Base-by-base conservation (phyloP, 306 rosid species). In the Mimosa bimucronata region DNA sequence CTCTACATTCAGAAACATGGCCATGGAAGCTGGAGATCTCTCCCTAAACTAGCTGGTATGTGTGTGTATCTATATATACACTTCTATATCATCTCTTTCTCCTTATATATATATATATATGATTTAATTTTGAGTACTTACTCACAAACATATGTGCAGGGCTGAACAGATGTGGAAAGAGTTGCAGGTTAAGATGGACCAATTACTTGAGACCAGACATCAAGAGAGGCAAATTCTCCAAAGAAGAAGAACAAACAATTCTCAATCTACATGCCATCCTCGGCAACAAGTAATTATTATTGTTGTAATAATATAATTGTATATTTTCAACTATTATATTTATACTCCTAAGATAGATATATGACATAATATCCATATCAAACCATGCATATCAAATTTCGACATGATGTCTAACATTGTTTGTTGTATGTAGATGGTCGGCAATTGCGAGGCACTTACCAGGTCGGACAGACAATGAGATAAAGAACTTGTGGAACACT, bases 401-500 rank as follows among this genome's bases (percentile, higher is more conserved):
- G 5, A n/a, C n/a, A n/a, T n/a, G n/a, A 34, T 34, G 38, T 34
- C 5, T 34, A 34, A 34, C 3, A 6, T 34, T 34, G 38, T 34
- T 34, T 34, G 38, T 34, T 34, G 3, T 1, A 34, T n/a, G 60
- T 55, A 83, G 86, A 70, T 83, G 86, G 86, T 79, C 86, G 0
- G 40, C 83, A n/a, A 83, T 83, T 19, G 86, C 86, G 11, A 69
- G 74, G 70, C 83, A 79, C 64, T 46, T 83, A 6, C 83, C 86
- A 0, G 86, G 86, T n/a, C 13, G 86, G 2, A 83, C 83, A 19
- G 86, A 83, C 12, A 83, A 83, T 50, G 86, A 79, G 12, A 75
- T 83, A 8, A 83, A 83, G 83, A 83, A 83, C 14, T 78, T 83
- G 42, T 83, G 86, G 86, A 83, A 83, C 83, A 83, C 86, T 0